Evolutionary conservation across 139 green algal species (phyloP), one percentile per base, ranked within the genome.

Genomic region (Nannochloris sp.): DNA sequence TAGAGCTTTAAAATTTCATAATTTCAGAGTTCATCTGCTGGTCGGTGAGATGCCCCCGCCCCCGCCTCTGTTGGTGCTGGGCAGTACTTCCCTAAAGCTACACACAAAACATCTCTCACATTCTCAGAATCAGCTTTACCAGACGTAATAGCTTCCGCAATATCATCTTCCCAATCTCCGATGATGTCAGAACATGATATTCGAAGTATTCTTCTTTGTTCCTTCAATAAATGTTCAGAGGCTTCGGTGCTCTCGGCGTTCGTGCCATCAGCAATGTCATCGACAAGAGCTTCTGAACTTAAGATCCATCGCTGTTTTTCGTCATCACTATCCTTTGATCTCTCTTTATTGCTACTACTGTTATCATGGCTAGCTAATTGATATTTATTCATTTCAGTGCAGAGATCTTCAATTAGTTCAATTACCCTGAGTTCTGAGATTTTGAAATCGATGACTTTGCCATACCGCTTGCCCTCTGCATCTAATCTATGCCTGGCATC

Each of bases 401-500:
- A 92, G 14, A 92, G 47, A 23, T 71, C 73, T 9, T 92, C 85
- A 29, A 92, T 73, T n/a, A 92, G 54, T 66, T 91, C 72, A 9
- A 87, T 74, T 4, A 75, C 72, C 6, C 85, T 55, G 31, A 89
- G 64, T 65, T 92, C 85, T 56, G 75, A 87, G 3, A 85, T 37
- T 61, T 78, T 83, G 63, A 89, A 95, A 12, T 86, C 74, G 2
- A 95, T 89, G 4, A 92, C 65, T 54, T 90, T 91, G 19, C 88
- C 88, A 32, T 89, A 91, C 25, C 88, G 67, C 34, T 93, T 85
- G 6, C 88, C 88, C 15, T 94, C 58, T 33, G 79, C 78, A 60
- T 95, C 85, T 6, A 95, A 70, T 1, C 87, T 64, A 48, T 95
- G 86, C 8, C 88, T 54, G 70, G 95, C 72, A 70, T 95, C 87